Percentiles rank a stretch among this genome's conserved stretches.
Evolutionary conservation across 2,329 filamentous ascomycete species (phyloP).

Genomic region (Penicillium sp.): DNA sequence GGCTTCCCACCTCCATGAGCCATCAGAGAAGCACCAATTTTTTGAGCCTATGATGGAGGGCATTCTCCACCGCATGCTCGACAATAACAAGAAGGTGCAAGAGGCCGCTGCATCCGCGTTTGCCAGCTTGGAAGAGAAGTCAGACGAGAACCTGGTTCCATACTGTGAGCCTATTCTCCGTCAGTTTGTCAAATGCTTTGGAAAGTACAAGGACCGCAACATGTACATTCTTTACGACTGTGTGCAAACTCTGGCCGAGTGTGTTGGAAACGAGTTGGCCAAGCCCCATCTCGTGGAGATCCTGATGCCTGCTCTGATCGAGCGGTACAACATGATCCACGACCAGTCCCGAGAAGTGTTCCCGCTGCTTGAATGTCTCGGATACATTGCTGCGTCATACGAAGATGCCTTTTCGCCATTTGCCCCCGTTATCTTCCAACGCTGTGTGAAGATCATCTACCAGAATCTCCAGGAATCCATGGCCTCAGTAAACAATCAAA

Average conservation of each 20-base stretch:
- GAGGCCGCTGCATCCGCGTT: slow-evolving; percentile 95
- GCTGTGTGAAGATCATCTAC: slow-evolving; percentile 90
- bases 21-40: slow-evolving; percentile 68
- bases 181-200: slow-evolving; percentile 90
- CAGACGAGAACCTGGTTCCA: slow-evolving; percentile 74
- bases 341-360: slow-evolving; percentile 94
- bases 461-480: slow-evolving; percentile 82
- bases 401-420: slow-evolving; percentile 81
- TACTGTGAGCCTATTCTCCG: slow-evolving; percentile 89
- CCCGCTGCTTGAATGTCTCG: slow-evolving; percentile 91
- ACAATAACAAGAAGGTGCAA: slow-evolving; percentile 96
- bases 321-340: slow-evolving; percentile 80
- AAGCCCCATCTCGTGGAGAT: slow-evolving; percentile 76
- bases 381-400: slow-evolving; percentile 87
- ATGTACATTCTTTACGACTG: slow-evolving; percentile 99
- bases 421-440: slow-evolving; percentile 78
- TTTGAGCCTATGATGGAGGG: slow-evolving; percentile 98
- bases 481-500: slow-evolving; percentile 66
- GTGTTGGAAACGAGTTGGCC: slow-evolving; percentile 80
- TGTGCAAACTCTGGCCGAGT: slow-evolving; percentile 92
- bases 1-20: slow-evolving; percentile 74
- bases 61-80: slow-evolving; percentile 89
- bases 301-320: slow-evolving; percentile 89
- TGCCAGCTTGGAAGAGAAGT: slow-evolving; percentile 92
- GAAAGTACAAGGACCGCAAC: slow-evolving; percentile 96